Conservation (phyloP, 2,329 filamentous ascomycete species). For the Colletotrichum sp. region DNA sequence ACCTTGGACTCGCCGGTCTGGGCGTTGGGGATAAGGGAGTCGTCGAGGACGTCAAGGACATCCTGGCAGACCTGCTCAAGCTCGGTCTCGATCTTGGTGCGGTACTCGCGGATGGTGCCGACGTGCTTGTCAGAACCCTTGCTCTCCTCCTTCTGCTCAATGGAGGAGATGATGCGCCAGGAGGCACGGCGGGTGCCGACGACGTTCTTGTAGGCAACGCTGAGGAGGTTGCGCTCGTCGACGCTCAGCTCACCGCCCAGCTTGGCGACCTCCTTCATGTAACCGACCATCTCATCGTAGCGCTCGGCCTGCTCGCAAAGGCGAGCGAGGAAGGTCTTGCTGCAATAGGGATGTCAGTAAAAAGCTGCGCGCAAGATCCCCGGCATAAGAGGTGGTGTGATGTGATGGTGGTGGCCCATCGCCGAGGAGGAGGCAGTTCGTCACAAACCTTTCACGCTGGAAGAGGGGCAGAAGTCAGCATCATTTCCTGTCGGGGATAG, state of each 20-base stretch:
- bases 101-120: constrained; percentile 92
- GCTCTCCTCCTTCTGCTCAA: constrained; percentile 99
- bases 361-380: neutral
- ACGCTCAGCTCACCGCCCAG: constrained; percentile 81
- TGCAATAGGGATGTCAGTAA: constrained; percentile 43
- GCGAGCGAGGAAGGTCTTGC: constrained; percentile 99
- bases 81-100: constrained; percentile 97
- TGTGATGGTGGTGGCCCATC: constrained; percentile 9
- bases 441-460: constrained; percentile 72
- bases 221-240: constrained; percentile 98
- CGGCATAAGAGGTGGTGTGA: constrained; percentile 8
- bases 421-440: constrained; percentile 1
- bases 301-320: constrained; percentile 99
- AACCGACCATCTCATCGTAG: constrained; percentile 99
- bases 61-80: constrained; percentile 98
- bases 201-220: constrained; percentile 99
- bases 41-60: constrained; percentile 92
- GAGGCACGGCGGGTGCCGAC: constrained; percentile 97
- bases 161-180: constrained; percentile 99
- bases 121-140: constrained; percentile 98
- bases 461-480: constrained; percentile 41
- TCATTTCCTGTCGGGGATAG: constrained; percentile 1
- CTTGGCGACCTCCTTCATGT: constrained; percentile 99
- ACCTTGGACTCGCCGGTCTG: constrained; percentile 98
- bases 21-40: constrained; percentile 93